Evolutionary conservation across 2,329 filamentous ascomycete genomes (phyloP), one percentile per base, ranked within the genome.

Genomic region (Bipolaris victoriae): DNA sequence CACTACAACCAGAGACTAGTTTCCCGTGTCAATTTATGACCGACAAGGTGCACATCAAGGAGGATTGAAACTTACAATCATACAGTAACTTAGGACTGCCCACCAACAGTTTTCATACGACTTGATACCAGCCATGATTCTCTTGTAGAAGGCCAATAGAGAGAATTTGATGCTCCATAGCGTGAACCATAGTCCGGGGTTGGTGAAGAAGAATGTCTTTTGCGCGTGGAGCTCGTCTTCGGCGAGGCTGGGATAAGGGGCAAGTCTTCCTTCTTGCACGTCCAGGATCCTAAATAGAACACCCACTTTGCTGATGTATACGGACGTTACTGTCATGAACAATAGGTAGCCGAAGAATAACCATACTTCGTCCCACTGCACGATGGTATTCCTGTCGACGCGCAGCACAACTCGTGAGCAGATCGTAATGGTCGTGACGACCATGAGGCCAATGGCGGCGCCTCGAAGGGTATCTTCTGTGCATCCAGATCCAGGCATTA

Each of bases 81-180:
- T 37, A 18, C 67, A 73, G 52, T 76, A 75, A 1, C 62, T 58
- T 18, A 74, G 22, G 3, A 78, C 5, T 9, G 49, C 61, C 72
- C 72, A 75, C 77, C 76, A 79, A 49, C 77, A 65, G n/a, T 62
- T 69, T 47, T 68, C 66, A 35, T 77, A 73, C 0, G 60, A 33
- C 5, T 41, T 46, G 9, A 76, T 58, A 0, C 75, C 72, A 6
- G 55, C 57, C 55, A 77, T 64, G n/a, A 79, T 60, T 10, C 69
- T 67, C 35, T 73, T 72, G 58, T 78, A 78, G 46, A 78, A 67
- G n/a, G 72, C 64, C 46, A 79, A 63, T 29, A 79, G 64, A 6
- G 71, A 73, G 18, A 76, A 68, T 50, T 79, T 79, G 44, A 78
- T 70, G 40, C 72, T 64, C 75, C 75, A 79, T 9, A 79, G 64